These are phyloP conservation scores for Tagetes erecta DNA, from an alignment of 129 eudicot genomes.

Conservation along the genomic window DNA sequence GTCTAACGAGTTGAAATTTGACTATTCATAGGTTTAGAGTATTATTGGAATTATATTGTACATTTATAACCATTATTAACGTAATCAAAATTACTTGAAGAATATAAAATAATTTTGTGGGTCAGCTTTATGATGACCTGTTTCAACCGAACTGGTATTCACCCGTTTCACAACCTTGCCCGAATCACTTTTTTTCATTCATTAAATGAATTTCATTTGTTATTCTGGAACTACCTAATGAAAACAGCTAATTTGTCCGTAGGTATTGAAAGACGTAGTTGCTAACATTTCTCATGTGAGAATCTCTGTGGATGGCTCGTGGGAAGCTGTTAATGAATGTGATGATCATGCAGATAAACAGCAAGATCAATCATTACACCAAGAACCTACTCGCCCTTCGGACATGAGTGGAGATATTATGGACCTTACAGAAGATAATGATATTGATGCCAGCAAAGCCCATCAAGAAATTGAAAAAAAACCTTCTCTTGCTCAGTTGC, in stretches of 20 bases:
- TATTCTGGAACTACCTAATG: not conserved
- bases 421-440: slow-evolving; percentile 64
- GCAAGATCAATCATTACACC: slow-evolving; percentile 34
- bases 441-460: slow-evolving; percentile 24
- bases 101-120: not conserved
- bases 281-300: slow-evolving; percentile 49
- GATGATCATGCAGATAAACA: slow-evolving; percentile 44
- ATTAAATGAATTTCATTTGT: no score
- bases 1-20: not conserved
- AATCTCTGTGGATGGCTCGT: slow-evolving; percentile 73
- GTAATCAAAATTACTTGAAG: not conserved
- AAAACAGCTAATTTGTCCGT: slow-evolving; percentile 2
- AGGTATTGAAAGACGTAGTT: slow-evolving; percentile 67
- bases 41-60: not conserved
- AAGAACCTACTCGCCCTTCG: slow-evolving; percentile 26
- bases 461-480: slow-evolving; percentile 46
- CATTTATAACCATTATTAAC: not conserved
- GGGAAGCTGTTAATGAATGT: slow-evolving; percentile 52
- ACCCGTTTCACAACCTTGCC: not conserved
- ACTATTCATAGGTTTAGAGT: not conserved
- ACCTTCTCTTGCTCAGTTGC: slow-evolving; percentile 40
- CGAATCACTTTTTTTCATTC: no score
- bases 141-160: not conserved
- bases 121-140: not conserved
- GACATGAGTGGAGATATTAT: slow-evolving; percentile 26